Evolutionary conservation across 768 basidiomycete genomes (phyloP), one percentile per base, ranked within the genome.

Genomic region (Hericium coralloides): DNA sequence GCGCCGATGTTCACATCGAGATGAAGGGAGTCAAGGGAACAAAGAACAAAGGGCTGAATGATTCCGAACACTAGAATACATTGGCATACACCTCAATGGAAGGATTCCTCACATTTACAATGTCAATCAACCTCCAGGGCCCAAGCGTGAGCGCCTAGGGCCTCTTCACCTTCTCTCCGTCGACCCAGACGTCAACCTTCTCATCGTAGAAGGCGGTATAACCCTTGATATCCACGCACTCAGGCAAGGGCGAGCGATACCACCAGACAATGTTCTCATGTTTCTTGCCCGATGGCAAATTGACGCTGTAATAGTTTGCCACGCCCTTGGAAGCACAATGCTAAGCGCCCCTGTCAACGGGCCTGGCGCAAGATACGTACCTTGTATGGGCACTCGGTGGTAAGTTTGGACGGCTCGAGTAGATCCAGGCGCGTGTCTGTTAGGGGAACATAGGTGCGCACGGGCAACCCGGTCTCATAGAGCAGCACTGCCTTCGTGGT

Each of bases 151-250:
- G 49, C 57, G 8, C 52, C 58, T 60, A 55, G 8, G 67, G 65
- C 4, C 70, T 75, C 15, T 64, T 60, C 62, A 80, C 79, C 64
- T 80, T 80, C 55, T 73, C 73, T 17, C 76, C 83, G 61, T 87
- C 83, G 15, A 87, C 65, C 71, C 75, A 87, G 12, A 86, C 76
- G 54, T 85, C 82, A 25, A 86, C 78, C 59, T 81, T 84, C 61
- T 87, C 84, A 54, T 87, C 83, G 59, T 82, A 83, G 65, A 84
- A 85, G 0, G 82, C 78, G 7, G 81, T 68, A 57, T 75, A 75
- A 17, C 82, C 82, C 52, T 67, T 71, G 49, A 85, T 76, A 20
- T 68, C 72, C 3, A 74, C 69, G 41, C 79, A 79, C 59, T 85
- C 84, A 0, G 70, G 69, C 14, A 69, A 75, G 0, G 84, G 77